Conservation (phyloP, 2,329 filamentous ascomycete species). For the Macrophomina pseudophaseolina region DNA sequence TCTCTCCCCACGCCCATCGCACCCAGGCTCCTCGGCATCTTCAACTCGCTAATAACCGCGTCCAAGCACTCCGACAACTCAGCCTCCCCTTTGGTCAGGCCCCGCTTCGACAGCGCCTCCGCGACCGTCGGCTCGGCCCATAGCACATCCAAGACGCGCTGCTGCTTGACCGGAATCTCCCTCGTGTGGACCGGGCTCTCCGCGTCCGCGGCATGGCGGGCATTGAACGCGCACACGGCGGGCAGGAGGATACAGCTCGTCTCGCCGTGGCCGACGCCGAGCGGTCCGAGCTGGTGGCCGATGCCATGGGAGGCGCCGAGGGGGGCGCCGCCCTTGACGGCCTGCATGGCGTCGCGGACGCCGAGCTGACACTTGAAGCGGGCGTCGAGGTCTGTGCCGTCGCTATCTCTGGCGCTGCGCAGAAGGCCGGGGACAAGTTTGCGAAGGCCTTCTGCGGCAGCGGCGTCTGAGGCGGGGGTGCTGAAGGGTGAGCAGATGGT, state of each 20-base stretch:
- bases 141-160: constrained; percentile 47
- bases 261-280: constrained; percentile 65
- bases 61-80: constrained; percentile 61
- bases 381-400: constrained; percentile 52
- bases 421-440: constrained; percentile 52
- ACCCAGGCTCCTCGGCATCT: constrained; percentile 59
- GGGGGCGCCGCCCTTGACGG: constrained; percentile 47
- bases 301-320: constrained; percentile 50
- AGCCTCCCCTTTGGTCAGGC: constrained; percentile 34
- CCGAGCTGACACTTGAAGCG: constrained; percentile 57
- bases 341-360: constrained; percentile 59
- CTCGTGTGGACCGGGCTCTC: constrained; percentile 43
- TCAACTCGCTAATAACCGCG: constrained; percentile 56
- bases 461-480: constrained; percentile 40
- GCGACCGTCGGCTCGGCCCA: constrained; percentile 45
- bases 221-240: constrained; percentile 63
- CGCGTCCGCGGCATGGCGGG: constrained; percentile 28
- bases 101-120: constrained; percentile 41
- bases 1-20: constrained; percentile 58
- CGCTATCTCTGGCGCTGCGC: constrained; percentile 40
- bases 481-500: constrained; percentile 53
- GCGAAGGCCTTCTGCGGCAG: constrained; percentile 47
- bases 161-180: constrained; percentile 41
- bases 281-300: constrained; percentile 53
- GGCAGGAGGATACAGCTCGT: constrained; percentile 63